A percentile compares a stretch with the other conserved stretches of the same genome.
Evolutionary conservation across 108 stramenopile genomes (phyloP).

Genomic region (Skeletonema menzelii): DNA sequence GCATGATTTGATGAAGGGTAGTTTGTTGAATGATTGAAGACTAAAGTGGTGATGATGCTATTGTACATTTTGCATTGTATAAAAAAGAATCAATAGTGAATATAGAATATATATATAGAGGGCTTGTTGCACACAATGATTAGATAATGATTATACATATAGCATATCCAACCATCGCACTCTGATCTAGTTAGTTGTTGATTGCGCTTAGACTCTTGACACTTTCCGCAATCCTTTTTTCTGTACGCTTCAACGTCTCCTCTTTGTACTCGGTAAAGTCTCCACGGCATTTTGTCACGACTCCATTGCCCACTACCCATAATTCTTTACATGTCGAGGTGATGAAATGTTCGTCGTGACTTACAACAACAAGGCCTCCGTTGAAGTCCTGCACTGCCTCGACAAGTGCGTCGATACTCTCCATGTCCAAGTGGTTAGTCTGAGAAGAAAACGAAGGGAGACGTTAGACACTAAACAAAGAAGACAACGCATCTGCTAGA

Average conservation of each 20-base stretch:
- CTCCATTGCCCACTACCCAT: constrained; percentile 85
- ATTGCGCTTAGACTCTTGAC: constrained; percentile 69
- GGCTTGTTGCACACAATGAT: background rate
- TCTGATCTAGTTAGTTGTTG: constrained; percentile 40
- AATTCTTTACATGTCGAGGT: constrained; percentile 76
- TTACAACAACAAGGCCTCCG: constrained; percentile 92
- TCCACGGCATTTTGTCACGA: constrained; percentile 71
- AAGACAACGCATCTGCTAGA: background rate
- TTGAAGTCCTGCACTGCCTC: constrained; percentile 82
- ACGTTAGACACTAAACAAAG: background rate
- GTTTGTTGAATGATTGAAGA: background rate
- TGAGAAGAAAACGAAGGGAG: constrained; percentile 30
- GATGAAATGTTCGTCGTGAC: constrained; percentile 94
- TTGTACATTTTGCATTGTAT: background rate
- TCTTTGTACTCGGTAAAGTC: constrained; percentile 85
- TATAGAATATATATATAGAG: background rate
- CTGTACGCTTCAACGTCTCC: constrained; percentile 71
- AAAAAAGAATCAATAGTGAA: background rate
- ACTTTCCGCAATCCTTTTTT: constrained; percentile 80
- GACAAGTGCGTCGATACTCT: constrained; percentile 95
- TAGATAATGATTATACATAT: background rate
- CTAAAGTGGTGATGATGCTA: background rate
- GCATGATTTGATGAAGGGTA: constrained; percentile 51
- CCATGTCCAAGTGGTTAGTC: constrained; percentile 96
- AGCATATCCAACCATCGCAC: background rate